These are phyloP conservation scores for Aspergillus bertholletiae DNA, from an alignment of 495 filamentous ascomycete genomes.

Conservation along the genomic window DNA sequence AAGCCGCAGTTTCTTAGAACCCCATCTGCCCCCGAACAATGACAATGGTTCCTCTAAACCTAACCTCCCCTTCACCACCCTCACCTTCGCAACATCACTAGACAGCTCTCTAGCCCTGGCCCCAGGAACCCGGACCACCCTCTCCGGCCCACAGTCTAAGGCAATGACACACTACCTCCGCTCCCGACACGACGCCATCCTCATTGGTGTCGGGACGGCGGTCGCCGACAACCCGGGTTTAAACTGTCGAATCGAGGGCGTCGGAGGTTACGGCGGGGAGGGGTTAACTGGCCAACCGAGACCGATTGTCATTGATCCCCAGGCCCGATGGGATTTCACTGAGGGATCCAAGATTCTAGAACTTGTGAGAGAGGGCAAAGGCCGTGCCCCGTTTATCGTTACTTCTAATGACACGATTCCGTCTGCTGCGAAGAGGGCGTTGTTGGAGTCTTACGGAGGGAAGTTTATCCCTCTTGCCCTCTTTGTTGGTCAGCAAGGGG, in stretches of 20 bases:
- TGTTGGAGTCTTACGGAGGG: constrained; percentile 45
- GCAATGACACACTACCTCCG: constrained; percentile 92
- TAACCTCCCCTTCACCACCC: constrained; percentile 55
- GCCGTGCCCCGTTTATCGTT: constrained; percentile 68
- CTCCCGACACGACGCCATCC: constrained; percentile 75
- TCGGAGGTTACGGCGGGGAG: constrained; percentile 46
- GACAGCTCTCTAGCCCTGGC: constrained; percentile 71
- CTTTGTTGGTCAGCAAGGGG: constrained; percentile 12
- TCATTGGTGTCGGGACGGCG: constrained; percentile 84
- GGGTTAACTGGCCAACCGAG: constrained; percentile 58
- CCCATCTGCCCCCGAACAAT: constrained; percentile 33
- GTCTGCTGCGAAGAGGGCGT: constrained; percentile 21
- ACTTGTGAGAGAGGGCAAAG: constrained; percentile 57
- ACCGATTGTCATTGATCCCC: constrained; percentile 77
- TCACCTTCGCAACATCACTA: constrained; percentile 87
- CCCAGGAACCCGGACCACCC: constrained; percentile 68
- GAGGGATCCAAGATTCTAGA: constrained; percentile 59
- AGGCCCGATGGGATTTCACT: constrained; percentile 59
- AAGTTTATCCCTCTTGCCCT: constrained; percentile 40
- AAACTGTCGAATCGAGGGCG: constrained; percentile 66
- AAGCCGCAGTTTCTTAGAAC: constrained; percentile 37
- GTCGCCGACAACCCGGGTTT: constrained; percentile 79
- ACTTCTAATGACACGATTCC: constrained; percentile 24
- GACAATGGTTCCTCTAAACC: neutral
- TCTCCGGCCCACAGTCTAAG: constrained; percentile 80